Evolutionary conservation across 2,329 filamentous ascomycete genomes (phyloP), one percentile per base, ranked within the genome.

Genomic region (Lasiodiplodia citricola): DNA sequence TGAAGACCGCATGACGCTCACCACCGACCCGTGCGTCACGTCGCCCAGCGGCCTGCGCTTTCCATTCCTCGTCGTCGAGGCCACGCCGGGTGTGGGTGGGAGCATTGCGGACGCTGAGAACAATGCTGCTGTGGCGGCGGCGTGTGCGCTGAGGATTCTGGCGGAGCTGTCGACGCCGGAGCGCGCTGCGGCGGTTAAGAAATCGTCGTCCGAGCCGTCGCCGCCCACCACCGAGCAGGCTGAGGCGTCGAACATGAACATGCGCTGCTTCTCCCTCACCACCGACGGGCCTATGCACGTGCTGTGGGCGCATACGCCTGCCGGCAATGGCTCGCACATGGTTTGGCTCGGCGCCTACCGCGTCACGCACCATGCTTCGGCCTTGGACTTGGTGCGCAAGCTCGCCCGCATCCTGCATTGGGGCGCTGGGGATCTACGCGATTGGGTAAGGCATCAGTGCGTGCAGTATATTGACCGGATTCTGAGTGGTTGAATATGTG

Each of bases 281-380:
- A 50, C 38, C 3, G 58, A 62, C 8, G 41, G 23, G 13, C 58
- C 38, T 16, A n/a, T 8, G 21, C 58, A 62, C n/a, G 41, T 31
- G 5, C 41, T 62, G 38, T 50, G 58, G 41, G 37, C 41, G 2
- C 58, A 50, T 8, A 31, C 16, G 11, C 41, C 13, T 2, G n/a
- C 3, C 1, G 58, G 18, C 23, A 28, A 14, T 10, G 28, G 58
- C 21, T 25, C 14, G 11, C 38, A 47, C 38, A 63, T 50, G 58
- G 38, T 47, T 23, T 63, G 58, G 58, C 58, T 63, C 38, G 58
- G 58, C 41, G 58, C 38, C 23, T 63, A 35, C 25, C 38, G 58
- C 16, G n/a, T 31, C 58, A 50, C 58, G 7, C 47, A 63, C 21
- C 58, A 10, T 8, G 23, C 23, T 2, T 63, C 58, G 4, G 58